Conservation (phyloP, 768 basidiomycete genomes). For the Collybiopsis confluens region DNA sequence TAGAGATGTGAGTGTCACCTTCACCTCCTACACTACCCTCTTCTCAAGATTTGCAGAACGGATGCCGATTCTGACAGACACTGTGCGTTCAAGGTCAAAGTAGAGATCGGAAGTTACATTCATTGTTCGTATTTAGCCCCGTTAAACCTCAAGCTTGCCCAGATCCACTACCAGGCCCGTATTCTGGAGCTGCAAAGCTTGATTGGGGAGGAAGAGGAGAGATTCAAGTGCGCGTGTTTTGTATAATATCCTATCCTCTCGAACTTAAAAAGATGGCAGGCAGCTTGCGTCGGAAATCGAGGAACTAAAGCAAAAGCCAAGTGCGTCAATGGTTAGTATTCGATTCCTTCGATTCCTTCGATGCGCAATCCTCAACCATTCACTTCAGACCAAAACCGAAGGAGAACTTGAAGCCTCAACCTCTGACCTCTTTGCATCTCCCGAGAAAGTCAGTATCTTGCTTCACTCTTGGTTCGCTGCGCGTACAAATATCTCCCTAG, state of each 20-base stretch:
- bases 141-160: conserved; percentile 65
- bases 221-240: conserved; percentile 59
- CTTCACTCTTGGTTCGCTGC: background rate
- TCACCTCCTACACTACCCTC: background rate
- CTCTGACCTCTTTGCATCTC: background rate
- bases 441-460: background rate
- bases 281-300: background rate
- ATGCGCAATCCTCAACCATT: background rate
- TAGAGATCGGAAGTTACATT: background rate
- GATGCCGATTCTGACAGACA: conserved; percentile 50
- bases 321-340: background rate
- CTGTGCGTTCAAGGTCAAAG: conserved; percentile 33
- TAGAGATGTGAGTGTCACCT: conserved; percentile 52
- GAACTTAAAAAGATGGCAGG: background rate
- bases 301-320: background rate
- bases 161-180: conserved; percentile 67
- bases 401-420: background rate
- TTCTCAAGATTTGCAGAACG: conserved; percentile 26
- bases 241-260: background rate
- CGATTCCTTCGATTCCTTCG: background rate
- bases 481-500: background rate
- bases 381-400: background rate
- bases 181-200: conserved; percentile 67
- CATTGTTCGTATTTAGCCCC: conserved; percentile 41
- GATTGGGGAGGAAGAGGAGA: conserved; percentile 68